Percentiles rank a stretch among this genome's conserved stretches.
Conservation (phyloP, 163 green algal genomes). For the Trebouxia gelatinosa region DNA sequence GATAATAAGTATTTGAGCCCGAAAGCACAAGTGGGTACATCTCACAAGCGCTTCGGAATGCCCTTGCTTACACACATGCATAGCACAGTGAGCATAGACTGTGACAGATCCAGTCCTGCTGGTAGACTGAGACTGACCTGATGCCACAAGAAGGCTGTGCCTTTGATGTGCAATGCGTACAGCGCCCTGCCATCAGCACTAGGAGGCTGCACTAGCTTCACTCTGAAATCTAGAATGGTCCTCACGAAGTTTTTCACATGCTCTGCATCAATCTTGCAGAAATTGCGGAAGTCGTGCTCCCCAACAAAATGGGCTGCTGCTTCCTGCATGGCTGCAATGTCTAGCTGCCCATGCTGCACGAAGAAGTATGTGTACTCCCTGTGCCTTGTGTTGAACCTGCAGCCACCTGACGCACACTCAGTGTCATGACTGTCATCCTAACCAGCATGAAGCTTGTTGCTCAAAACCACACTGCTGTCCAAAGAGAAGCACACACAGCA, state of each 20-base stretch:
- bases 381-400: conserved; percentile 66
- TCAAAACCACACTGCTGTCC: no score
- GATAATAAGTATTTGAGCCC: no score
- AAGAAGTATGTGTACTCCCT: conserved; percentile 92
- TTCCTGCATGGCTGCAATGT: conserved; percentile 69
- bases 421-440: no score
- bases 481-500: no score
- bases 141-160: conserved; percentile 91
- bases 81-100: no score
- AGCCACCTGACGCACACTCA: no score
- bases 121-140: conserved; percentile 74
- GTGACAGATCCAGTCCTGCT: no score
- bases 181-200: conserved; percentile 22
- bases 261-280: conserved; percentile 81
- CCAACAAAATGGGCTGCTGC: conserved; percentile 74
- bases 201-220: conserved; percentile 41
- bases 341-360: conserved; percentile 43
- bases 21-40: no score
- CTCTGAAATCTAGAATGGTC: conserved; percentile 56
- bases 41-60: no score
- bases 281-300: conserved; percentile 92
- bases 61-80: no score
- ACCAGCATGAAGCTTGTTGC: no score
- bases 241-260: conserved; percentile 59
- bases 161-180: conserved; percentile 57